These are phyloP conservation scores for Annulohypoxylon stygium DNA, from an alignment of 495 filamentous ascomycete species.

Conservation along the genomic window DNA sequence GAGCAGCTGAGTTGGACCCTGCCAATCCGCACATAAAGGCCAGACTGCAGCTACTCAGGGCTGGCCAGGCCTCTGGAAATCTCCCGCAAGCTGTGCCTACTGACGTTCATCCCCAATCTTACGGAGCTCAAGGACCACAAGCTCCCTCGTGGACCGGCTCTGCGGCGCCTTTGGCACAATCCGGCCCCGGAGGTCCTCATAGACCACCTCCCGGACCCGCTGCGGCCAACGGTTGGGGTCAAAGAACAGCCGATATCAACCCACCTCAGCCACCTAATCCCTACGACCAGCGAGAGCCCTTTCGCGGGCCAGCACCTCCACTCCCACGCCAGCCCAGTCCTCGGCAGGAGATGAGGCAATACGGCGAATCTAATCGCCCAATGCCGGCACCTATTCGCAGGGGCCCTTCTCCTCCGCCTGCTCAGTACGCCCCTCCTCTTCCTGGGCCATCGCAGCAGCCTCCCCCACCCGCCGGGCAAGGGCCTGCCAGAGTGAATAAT, in stretches of 20 bases:
- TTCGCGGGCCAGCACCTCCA: conserved; percentile 71
- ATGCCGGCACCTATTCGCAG: conserved; percentile 61
- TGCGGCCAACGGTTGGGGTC: conserved; percentile 75
- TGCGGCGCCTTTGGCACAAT: conserved; percentile 73
- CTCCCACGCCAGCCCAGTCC: conserved; percentile 77
- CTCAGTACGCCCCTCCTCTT: conserved; percentile 69
- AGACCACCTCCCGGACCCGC: conserved; percentile 74
- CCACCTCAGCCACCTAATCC: conserved; percentile 79
- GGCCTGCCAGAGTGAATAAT: conserved; percentile 73
- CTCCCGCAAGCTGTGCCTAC: conserved; percentile 60
- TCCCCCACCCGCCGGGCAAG: conserved; percentile 51
- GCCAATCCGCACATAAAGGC: conserved; percentile 96
- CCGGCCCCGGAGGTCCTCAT: conserved; percentile 65
- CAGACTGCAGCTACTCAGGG: conserved; percentile 86
- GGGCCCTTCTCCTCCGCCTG: conserved; percentile 65
- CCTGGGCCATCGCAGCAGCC: conserved; percentile 64
- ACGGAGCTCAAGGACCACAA: conserved; percentile 76
- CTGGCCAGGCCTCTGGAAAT: conserved; percentile 74
- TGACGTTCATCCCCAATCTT: conserved; percentile 79
- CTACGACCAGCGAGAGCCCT: conserved; percentile 79
- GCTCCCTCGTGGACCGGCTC: conserved; percentile 88
- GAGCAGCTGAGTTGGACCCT: conserved; percentile 94
- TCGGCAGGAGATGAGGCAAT: conserved; percentile 76
- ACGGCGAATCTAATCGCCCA: conserved; percentile 77
- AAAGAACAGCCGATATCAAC: conserved; percentile 82